phyloP scores from a whole-genome alignment of 2,329 filamentous ascomycete genomes.

The Paecilomyces formosus region DNA sequence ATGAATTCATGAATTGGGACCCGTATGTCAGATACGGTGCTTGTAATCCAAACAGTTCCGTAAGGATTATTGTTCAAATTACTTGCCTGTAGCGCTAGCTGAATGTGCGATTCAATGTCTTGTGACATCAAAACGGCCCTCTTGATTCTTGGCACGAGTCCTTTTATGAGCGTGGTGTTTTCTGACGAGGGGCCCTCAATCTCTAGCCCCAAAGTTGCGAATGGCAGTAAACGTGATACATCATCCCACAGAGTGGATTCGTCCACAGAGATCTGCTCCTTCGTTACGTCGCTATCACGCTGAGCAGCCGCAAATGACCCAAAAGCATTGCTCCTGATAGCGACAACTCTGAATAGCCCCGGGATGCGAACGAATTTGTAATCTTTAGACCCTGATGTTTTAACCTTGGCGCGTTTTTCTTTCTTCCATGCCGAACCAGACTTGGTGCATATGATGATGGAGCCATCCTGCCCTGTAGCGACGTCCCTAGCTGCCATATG shows the following conservation, averaged over 20 bases:
- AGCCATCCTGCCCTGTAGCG: conserved; percentile 83
- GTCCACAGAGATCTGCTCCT: conserved; percentile 60
- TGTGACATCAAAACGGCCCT: conserved; percentile 36
- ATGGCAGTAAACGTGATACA: conserved; percentile 60
- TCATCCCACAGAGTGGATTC: conserved; percentile 68
- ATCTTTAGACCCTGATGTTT: conserved; percentile 69
- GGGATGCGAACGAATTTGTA: conserved; percentile 94
- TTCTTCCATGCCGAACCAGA: conserved; percentile 91
- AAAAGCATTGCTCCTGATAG: conserved; percentile 79
- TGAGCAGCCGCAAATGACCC: conserved; percentile 85
- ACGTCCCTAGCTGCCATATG: conserved; percentile 79
- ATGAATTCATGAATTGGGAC: conserved; percentile 82
- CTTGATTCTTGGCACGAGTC: conserved; percentile 24
- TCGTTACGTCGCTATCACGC: conserved; percentile 74
- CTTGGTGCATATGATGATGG: conserved; percentile 86
- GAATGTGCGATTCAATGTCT: conserved; percentile 37
- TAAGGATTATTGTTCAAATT: conserved; percentile 13
- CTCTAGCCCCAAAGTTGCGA: conserved; percentile 51
- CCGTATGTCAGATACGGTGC: conserved; percentile 57
- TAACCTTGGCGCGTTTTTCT: conserved; percentile 72
- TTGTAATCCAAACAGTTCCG: conserved; percentile 38
- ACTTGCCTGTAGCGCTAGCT: conserved; percentile 16
- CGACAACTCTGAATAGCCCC: conserved; percentile 74
- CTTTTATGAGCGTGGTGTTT: conserved; percentile 8
- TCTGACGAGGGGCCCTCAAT: conserved; percentile 35